Evolutionary conservation across 2,329 filamentous ascomycete species (phyloP), one percentile per base, ranked within the genome.

Genomic region (Chlorencoelia australis): DNA sequence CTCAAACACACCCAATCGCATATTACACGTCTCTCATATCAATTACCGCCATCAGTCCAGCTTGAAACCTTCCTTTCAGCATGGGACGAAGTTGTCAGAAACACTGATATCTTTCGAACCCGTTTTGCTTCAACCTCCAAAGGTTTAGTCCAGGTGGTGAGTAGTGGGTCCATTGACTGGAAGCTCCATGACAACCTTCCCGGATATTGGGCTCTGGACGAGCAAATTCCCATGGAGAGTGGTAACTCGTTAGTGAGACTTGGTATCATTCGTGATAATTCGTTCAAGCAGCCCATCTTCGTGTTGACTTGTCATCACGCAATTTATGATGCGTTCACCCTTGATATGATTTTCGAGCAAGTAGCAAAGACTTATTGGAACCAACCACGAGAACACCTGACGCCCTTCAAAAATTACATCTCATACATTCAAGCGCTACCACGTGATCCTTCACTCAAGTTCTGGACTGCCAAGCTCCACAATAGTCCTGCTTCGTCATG

Each of bases 401-500:
- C 10, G 13, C 22, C 22, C 10, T 25, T 25, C 22, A 25, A 25
- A 9, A 9, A 13, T 10, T 25, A 10, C 6, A 25, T 25, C 13
- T 9, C 10, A 25, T 25, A 25, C 13, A 25, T 25, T 3, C 22
- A 25, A 25, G 22, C 22, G 6, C n/a, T n/a, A n/a, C n/a, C n/a
- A n/a, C n/a, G n/a, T n/a, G 22, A 25, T 10, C 10, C 10, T 6
- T 3, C 22, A 4, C 51, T 64, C 31, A 51, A 59, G 2, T 72
- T 65, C 48, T 73, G 69, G 69, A 57, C 54, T 25, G 48, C 56
- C 9, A 59, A 66, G 39, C 50, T 72, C 29, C 42, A 62, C 18
- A 63, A 61, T 9, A 62, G 63, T 3, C 58, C 57, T 20, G 63
- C 62, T 2, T 59, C 63, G 31, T 66, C 69, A 31, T 73, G 71